Percentiles rank a stretch among this genome's conserved stretches.
These are phyloP conservation scores for Inga leiocalycina DNA, from an alignment of 306 rosid species.

Conservation along the genomic window DNA sequence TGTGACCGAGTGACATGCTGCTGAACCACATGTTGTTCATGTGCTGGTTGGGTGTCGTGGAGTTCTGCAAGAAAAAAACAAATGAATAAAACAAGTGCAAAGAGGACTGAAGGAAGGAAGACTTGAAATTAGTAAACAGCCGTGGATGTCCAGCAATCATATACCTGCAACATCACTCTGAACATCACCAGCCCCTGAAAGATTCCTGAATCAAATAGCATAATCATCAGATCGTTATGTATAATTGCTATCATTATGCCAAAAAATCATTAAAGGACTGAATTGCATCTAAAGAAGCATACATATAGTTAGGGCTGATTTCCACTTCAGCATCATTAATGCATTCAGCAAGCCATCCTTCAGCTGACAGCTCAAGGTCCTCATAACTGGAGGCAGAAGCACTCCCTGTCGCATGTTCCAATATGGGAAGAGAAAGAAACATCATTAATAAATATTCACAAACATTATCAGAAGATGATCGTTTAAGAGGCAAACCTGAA, in stretches of 20 bases:
- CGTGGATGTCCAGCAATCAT: conserved; percentile 25
- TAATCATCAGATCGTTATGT: conserved; percentile 38
- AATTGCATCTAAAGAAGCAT: conserved; percentile 46
- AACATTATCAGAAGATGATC: conserved; percentile 12
- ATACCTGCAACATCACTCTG: conserved; percentile 73
- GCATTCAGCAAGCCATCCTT: conserved; percentile 86
- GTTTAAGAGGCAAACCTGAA: conserved; percentile 56
- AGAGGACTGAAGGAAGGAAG: not conserved
- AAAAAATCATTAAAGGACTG: conserved; percentile 3
- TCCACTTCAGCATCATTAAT: conserved; percentile 74
- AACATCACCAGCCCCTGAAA: conserved; percentile 60
- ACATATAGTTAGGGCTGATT: conserved; percentile 76
- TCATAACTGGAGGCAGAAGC: conserved; percentile 58
- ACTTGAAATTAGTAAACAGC: conserved; percentile 8
- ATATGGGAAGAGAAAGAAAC: conserved; percentile 29
- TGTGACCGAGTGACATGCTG: conserved; percentile 48
- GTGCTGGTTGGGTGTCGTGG: conserved; percentile 47
- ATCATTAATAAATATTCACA: conserved; percentile 6
- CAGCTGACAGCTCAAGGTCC: conserved; percentile 63
- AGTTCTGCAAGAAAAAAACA: conserved; percentile 42
- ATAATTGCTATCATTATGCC: conserved; percentile 6
- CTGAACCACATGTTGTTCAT: conserved; percentile 48
- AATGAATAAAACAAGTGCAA: not conserved
- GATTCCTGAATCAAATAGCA: conserved; percentile 59
- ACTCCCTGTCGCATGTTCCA: conserved; percentile 51